These are phyloP conservation scores for Pichia sp. DNA, from an alignment of 1,139 yeast genomes.

Conservation along the genomic window DNA sequence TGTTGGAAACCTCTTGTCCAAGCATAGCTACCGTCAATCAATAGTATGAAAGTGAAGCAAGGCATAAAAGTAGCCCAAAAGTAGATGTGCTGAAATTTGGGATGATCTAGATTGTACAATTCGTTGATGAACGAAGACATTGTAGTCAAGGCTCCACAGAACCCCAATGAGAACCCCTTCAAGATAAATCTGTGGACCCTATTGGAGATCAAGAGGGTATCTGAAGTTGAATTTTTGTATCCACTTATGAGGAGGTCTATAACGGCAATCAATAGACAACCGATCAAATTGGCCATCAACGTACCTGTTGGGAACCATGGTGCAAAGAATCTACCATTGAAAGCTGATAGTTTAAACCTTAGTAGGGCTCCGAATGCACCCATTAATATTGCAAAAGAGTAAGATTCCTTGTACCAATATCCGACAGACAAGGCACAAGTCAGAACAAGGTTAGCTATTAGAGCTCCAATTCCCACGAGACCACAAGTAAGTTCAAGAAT, in stretches of 20 bases:
- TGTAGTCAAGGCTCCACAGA: constrained; percentile 75
- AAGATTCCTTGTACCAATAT: constrained; percentile 47
- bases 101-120: constrained; percentile 38
- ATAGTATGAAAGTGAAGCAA: constrained; percentile 40
- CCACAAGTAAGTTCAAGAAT: constrained; percentile 19
- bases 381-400: constrained; percentile 56
- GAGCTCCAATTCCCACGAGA: constrained; percentile 21
- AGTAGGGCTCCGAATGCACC: constrained; percentile 65
- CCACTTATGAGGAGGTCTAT: constrained; percentile 52
- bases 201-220: constrained; percentile 32
- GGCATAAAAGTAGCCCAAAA: constrained; percentile 37
- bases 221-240: constrained; percentile 18
- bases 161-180: constrained; percentile 60
- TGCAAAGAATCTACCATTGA: constrained; percentile 22
- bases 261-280: constrained; percentile 54
- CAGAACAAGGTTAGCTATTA: constrained; percentile 29
- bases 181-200: constrained; percentile 48
- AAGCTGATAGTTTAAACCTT: constrained; percentile 55
- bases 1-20: constrained; percentile 43
- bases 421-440: constrained; percentile 23
- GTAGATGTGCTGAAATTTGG: constrained; percentile 32
- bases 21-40: constrained; percentile 51
- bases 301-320: constrained; percentile 69
- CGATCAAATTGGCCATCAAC: constrained; percentile 59
- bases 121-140: constrained; percentile 75